Evolutionary conservation across 2,329 filamentous ascomycete genomes (phyloP).

Genomic region (Dendryphion nanum): DNA sequence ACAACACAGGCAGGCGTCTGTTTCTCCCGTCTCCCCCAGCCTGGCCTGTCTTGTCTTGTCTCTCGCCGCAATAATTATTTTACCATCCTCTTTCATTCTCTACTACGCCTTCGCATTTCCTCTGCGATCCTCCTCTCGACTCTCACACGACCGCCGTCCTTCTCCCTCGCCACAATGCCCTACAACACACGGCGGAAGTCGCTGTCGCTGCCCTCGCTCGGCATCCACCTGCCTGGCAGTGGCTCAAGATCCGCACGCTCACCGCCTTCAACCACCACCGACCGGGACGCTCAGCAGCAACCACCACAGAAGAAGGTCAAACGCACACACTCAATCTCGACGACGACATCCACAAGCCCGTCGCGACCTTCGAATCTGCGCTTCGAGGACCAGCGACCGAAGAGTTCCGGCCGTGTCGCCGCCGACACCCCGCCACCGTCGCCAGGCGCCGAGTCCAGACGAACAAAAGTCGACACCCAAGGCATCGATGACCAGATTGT

Average conservation of each 20-base stretch:
- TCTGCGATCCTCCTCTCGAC: neutral
- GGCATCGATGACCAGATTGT: conserved; percentile 95
- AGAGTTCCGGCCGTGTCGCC: conserved; percentile 45
- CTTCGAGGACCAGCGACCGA: conserved; percentile 46
- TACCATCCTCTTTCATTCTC: neutral
- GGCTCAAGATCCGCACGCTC: conserved; percentile 54
- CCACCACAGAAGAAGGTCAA: conserved; percentile 64
- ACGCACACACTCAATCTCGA: conserved; percentile 63
- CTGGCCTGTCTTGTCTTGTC: conserved; percentile 2
- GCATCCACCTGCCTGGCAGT: conserved; percentile 70
- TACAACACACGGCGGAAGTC: conserved; percentile 98
- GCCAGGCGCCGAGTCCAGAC: conserved; percentile 53
- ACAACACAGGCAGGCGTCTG: conserved; percentile 33
- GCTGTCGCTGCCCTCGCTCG: conserved; percentile 85
- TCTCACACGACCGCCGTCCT: neutral
- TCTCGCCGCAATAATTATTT: conserved; percentile 25
- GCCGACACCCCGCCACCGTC: conserved; percentile 80
- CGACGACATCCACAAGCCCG: conserved; percentile 43
- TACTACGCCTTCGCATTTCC: conserved; percentile 3
- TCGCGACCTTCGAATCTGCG: conserved; percentile 45
- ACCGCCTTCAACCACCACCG: conserved; percentile 52
- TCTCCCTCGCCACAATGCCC: conserved; percentile 60
- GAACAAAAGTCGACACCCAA: conserved; percentile 69
- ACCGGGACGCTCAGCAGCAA: conserved; percentile 57
- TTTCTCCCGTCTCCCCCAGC: conserved; percentile 15